phyloP scores from a whole-genome alignment of 345 rosid species.

The Eucalyptus albens region DNA sequence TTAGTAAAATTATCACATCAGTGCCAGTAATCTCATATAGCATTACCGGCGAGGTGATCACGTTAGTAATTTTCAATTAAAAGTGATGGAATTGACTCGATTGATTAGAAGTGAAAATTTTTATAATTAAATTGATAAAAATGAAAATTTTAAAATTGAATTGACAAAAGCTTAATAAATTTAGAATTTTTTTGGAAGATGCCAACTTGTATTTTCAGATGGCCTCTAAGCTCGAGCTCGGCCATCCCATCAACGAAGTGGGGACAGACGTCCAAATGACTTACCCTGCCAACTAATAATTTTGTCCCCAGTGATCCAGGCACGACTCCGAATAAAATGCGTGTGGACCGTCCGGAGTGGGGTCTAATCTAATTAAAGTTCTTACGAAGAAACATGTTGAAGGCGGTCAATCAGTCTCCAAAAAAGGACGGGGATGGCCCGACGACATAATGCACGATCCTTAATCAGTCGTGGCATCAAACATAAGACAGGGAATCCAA shows the following conservation, averaged over 20 bases:
- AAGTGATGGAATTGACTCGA: rapidly evolving
- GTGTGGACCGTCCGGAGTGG: neutral
- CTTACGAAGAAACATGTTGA: neutral
- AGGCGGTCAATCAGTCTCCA: neutral
- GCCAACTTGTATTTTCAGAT: neutral
- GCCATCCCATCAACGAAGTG: neutral
- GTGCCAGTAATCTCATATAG: rapidly evolving
- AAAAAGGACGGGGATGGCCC: neutral
- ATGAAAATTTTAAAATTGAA: too few relatives aligned
- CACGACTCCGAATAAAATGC: neutral
- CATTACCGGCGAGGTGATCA: rapidly evolving
- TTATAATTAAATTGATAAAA: too few relatives aligned
- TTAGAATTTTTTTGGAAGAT: too few relatives aligned
- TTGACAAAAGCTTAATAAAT: too few relatives aligned
- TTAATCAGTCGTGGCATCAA: neutral
- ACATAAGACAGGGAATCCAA: neutral
- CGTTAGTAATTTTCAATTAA: too few relatives aligned
- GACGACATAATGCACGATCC: neutral
- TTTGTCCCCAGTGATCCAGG: neutral
- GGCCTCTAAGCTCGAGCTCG: neutral
- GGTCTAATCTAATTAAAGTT: neutral
- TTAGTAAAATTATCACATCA: too few relatives aligned
- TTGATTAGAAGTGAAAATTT: too few relatives aligned
- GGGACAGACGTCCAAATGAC: neutral
- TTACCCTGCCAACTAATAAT: neutral